Percentiles rank a stretch among this genome's conserved stretches.
phyloP scores from a whole-genome alignment of 2,329 filamentous ascomycete species.

The Venturia oleaginea region DNA sequence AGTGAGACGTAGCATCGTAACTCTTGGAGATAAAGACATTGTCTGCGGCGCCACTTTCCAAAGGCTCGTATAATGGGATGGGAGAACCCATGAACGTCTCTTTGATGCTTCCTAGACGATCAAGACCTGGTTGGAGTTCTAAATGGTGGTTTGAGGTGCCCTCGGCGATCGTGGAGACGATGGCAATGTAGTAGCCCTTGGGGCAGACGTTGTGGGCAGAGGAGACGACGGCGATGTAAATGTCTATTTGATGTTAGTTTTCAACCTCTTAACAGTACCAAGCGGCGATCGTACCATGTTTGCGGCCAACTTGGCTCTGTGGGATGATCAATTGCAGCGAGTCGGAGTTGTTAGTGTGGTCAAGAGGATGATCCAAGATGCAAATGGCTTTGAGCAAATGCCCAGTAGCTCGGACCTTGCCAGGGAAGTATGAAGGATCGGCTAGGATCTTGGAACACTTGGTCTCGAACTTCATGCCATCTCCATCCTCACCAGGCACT shows the following conservation, averaged over 20 bases:
- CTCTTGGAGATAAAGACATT: conserved; percentile 97
- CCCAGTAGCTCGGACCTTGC: conserved; percentile 77
- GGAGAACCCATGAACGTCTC: conserved; percentile 94
- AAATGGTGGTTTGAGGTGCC: conserved; percentile 86
- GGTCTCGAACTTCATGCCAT: conserved; percentile 85
- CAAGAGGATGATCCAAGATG: conserved; percentile 86
- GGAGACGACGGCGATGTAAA: conserved; percentile 94
- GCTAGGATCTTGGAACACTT: conserved; percentile 94
- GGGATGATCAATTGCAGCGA: conserved; percentile 95
- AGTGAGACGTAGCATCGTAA: conserved; percentile 96
- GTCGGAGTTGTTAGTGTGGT: conserved; percentile 67
- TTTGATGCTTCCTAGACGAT: conserved; percentile 85
- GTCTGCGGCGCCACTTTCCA: conserved; percentile 73
- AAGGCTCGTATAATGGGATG: conserved; percentile 87
- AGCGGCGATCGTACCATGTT: conserved; percentile 62
- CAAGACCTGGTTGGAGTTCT: conserved; percentile 85
- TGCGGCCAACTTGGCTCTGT: conserved; percentile 91
- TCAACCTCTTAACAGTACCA: conserved; percentile 14
- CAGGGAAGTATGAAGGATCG: conserved; percentile 92
- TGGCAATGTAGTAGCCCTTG: conserved; percentile 98
- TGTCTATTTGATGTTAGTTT: conserved; percentile 47
- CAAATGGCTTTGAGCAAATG: conserved; percentile 95
- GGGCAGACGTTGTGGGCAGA: conserved; percentile 97
- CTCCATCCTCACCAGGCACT: conserved; percentile 63
- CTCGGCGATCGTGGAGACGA: conserved; percentile 96